Evolutionary conservation across 1,139 yeast species (phyloP).

Genomic region (Hyphopichia pseudoburtonii): DNA sequence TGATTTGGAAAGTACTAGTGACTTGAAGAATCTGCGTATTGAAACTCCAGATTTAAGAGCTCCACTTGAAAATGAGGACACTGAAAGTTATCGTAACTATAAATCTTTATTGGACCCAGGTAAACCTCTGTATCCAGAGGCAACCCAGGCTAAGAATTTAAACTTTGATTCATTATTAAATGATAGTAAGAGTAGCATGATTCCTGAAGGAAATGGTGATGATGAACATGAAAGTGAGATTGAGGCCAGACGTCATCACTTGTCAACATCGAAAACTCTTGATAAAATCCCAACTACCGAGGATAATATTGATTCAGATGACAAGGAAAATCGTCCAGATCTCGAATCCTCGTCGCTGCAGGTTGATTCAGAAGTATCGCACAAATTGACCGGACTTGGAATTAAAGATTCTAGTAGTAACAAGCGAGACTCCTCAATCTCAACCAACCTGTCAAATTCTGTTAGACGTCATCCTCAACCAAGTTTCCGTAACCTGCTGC

Average conservation of each 20-base stretch:
- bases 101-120: slow-evolving; percentile 45
- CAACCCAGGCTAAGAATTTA: slow-evolving; percentile 1
- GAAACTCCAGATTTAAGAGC: slow-evolving; percentile 9
- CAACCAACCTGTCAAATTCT: not conserved
- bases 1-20: no score
- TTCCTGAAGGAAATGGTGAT: slow-evolving; percentile 9
- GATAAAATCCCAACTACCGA: slow-evolving; percentile 36
- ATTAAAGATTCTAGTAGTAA: slow-evolving; percentile 1
- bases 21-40: not conserved
- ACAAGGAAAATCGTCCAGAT: not conserved
- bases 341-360: not conserved
- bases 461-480: not conserved
- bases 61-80: not conserved
- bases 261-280: slow-evolving; percentile 9
- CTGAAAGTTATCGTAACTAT: slow-evolving; percentile 8
- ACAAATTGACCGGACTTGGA: slow-evolving; percentile 3
- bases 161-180: slow-evolving; percentile 10
- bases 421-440: not conserved
- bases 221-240: slow-evolving; percentile 6
- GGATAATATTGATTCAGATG: slow-evolving; percentile 30
- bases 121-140: slow-evolving; percentile 16
- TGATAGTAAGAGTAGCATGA: not conserved
- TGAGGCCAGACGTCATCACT: slow-evolving; percentile 9
- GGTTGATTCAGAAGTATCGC: not conserved
- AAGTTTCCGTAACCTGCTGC: slow-evolving; percentile 4